Conservation (phyloP, 805 yeast species). For the Lipomyces japonicus region DNA sequence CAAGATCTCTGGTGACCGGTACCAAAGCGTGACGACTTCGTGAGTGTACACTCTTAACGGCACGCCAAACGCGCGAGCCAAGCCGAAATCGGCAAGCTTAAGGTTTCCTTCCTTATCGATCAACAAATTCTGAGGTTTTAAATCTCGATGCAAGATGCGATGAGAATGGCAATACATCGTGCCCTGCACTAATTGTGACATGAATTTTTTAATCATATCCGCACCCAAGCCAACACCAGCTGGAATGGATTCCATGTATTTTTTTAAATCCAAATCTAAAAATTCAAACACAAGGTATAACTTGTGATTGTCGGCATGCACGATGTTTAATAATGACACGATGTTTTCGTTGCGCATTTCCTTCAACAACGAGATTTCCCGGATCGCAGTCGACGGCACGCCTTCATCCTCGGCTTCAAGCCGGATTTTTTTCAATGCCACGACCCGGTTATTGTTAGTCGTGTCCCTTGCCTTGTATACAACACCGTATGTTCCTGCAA, state of each 20-base stretch:
- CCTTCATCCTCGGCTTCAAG: conserved; percentile 97
- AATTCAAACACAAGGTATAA: conserved; percentile 90
- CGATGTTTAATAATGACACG: conserved; percentile 86
- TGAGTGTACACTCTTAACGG: conserved; percentile 96
- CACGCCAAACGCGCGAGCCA: conserved; percentile 96
- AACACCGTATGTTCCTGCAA: conserved; percentile 84
- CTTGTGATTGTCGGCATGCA: conserved; percentile 90
- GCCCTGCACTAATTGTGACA: conserved; percentile 88
- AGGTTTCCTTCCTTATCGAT: conserved; percentile 94
- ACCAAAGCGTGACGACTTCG: conserved; percentile 98
- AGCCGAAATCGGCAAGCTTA: conserved; percentile 87
- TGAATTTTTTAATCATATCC: conserved; percentile 85
- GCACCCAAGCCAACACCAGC: conserved; percentile 86
- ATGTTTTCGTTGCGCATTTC: conserved; percentile 92
- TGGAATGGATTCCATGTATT: conserved; percentile 94
- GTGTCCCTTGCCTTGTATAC: conserved; percentile 93
- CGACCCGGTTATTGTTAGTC: conserved; percentile 85
- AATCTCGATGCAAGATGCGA: conserved; percentile 89
- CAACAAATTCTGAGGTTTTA: conserved; percentile 92
- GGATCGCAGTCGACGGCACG: conserved; percentile 95
- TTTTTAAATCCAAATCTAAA: conserved; percentile 89
- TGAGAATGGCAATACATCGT: conserved; percentile 91
- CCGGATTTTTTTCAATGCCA: conserved; percentile 91
- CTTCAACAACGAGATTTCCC: conserved; percentile 91
- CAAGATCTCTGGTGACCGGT: conserved; percentile 91